Base-by-base conservation (phyloP, 2,329 filamentous ascomycete genomes). In the Diaporthe eres region DNA sequence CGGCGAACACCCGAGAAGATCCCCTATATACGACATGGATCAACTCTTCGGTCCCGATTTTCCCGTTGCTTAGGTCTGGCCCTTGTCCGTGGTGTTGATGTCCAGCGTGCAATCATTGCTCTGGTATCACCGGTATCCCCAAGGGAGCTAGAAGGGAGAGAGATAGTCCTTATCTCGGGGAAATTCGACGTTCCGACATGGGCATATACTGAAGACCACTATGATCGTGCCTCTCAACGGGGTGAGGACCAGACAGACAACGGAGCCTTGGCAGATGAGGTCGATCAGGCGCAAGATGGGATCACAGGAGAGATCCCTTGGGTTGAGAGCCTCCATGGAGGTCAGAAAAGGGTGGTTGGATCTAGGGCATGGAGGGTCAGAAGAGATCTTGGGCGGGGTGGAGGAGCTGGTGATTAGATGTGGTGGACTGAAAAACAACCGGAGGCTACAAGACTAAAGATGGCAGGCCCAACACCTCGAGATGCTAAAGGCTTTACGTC, bases 11-110 rank as follows among this genome's bases (percentile, higher is more conserved):
- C 86, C 1, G 90, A 92, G 79, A 86, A 86, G 0, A 85, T 95
- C 2, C 94, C 94, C 0, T 91, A 92, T 76, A 88, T 95, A 74
- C 83, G 91, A 28, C 81, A 86, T 1, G 83, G 86, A 34, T 87
- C 88, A n/a, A 85, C 88, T 0, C 87, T 94, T 0, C 87, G 94
- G 78, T 93, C 94, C 0, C 83, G 81, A 39, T 85, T 89, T 79
- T 93, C 91, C 0, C 86, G 86, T 31, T 87, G 90, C 19, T 82
- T 95, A 5, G 93, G 93, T 2, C 85, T 94, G 2, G 93, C 90
- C 0, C 86, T 96, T 12, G 83, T 97, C n/a, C 90, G 93, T 1
- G 93, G 92, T 6, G 91, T 96, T 75, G 92, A 96, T 80, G 80
- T 84, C 0, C 81, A 83, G 31, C 86, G 84, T 0, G 85, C 87